Conservation (phyloP, 352 stramenopile genomes). For the Pythium sp. region DNA sequence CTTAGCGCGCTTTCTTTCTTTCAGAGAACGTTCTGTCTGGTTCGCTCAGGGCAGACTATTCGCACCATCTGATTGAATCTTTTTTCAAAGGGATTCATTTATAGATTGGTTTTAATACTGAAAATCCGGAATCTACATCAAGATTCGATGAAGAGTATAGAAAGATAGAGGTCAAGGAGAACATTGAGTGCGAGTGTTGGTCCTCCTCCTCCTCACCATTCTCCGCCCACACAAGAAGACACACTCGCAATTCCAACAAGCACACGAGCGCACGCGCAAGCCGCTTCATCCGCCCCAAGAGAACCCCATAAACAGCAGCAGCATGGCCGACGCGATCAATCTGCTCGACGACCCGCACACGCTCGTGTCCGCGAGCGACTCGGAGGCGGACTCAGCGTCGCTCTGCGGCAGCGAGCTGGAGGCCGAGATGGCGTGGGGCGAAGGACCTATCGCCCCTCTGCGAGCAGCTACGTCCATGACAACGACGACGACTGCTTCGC, state of each 20-base stretch:
- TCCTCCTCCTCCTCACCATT: neutral
- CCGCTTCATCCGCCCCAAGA: neutral
- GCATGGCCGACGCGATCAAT: constrained; percentile 14
- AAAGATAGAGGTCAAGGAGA: neutral
- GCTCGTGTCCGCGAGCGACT: constrained; percentile 44
- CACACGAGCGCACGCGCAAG: neutral
- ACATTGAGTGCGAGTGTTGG: neutral
- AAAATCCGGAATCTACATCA: neutral
- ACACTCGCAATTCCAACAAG: constrained; percentile 4
- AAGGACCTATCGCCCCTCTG: constrained; percentile 72
- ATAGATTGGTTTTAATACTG: neutral
- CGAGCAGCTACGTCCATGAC: constrained; percentile 23
- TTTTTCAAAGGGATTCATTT: neutral
- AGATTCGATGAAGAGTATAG: neutral
- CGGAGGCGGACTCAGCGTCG: constrained; percentile 57
- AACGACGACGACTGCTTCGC: neutral
- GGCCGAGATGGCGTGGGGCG: constrained; percentile 73
- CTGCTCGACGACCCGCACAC: constrained; percentile 22
- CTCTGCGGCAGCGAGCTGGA: constrained; percentile 75
- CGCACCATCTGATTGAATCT: neutral
- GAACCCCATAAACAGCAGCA: neutral
- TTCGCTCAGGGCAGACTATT: neutral
- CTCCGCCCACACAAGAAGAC: neutral
- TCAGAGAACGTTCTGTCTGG: neutral
- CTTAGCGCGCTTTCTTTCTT: too few relatives aligned